Base-by-base conservation (phyloP, 352 stramenopile genomes). In the Phytopythium chamaehyphon region DNA sequence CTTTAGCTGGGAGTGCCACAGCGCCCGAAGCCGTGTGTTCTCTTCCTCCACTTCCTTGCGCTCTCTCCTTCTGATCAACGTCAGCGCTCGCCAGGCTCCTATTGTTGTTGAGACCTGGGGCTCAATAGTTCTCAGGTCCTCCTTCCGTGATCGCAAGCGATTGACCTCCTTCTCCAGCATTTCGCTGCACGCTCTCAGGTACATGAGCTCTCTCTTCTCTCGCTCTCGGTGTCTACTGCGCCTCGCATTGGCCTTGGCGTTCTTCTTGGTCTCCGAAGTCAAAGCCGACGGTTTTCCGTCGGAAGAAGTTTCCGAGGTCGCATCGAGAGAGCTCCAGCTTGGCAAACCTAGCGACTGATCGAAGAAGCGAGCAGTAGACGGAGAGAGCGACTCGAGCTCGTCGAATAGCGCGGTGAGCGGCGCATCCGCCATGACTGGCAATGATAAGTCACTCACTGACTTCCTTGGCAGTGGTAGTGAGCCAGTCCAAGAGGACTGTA, bases 131-230 rank as follows among this genome's bases (percentile, higher is more conserved):
- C 31, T 7, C 39, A 14, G 2, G 45, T 39, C 31, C 22, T 26
- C 18, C 26, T 40, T 24, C 1, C 26, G 26, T 12, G 14, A 12
- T 10, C 12, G 4, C 26, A 51, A 33, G 18, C 39, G 22, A 16
- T 40, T n/a, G 26, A 40, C n/a, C 22, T 33, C 26, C 12, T 19
- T 28, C 45, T 51, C 45, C 2, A 48, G 15, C 43, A 48, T 8
- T 14, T 48, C 14, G 16, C 15, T 38, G 43, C 43, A 38, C 43
- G 43, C 43, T 16, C 43, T 21, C 14, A 48, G 43, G 43, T 48
- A 48, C 43, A 48, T 48, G 23, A 37, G 23, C 1, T 48, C 24
- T 38, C 43, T 48, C 24, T 48, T 48, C 23, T 48, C 43, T 8
- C 43, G 23, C 43, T 48, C 43, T 15, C 43, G 43, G 12, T 48